phyloP scores from a whole-genome alignment of 179 eudicot species.

The Beta lomatogona region DNA sequence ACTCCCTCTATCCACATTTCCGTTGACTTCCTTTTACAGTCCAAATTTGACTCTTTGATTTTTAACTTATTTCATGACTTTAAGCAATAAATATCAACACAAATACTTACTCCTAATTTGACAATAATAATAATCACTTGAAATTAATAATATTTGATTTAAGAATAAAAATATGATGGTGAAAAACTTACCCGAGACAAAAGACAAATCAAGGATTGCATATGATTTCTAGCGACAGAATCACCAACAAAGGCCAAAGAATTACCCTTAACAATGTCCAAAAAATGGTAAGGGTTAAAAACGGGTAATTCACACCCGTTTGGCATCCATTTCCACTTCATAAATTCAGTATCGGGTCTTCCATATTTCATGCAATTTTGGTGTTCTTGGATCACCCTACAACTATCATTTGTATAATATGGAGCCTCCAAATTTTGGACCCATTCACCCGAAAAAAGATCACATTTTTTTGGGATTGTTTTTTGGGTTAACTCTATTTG shows the following conservation, averaged over 20 bases:
- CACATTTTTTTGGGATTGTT: conserved; percentile 30
- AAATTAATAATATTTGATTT: too few species aligned
- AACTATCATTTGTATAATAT: conserved; percentile 53
- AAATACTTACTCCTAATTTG: too few species aligned
- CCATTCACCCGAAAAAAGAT: conserved; percentile 58
- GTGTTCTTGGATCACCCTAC: conserved; percentile 57
- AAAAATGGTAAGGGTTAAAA: conserved; percentile 53
- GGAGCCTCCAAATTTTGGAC: conserved; percentile 48
- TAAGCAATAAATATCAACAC: too few species aligned
- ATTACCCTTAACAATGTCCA: conserved; percentile 58
- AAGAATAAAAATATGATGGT: background rate
- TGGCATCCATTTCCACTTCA: conserved; percentile 81
- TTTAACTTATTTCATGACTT: too few species aligned
- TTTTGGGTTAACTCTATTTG: background rate
- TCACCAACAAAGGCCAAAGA: conserved; percentile 73
- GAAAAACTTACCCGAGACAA: conserved; percentile 51
- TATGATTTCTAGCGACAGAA: conserved; percentile 75
- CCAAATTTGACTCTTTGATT: background rate
- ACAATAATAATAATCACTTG: too few species aligned
- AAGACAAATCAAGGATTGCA: conserved; percentile 75
- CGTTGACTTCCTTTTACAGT: background rate
- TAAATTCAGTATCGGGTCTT: conserved; percentile 56
- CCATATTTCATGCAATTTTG: conserved; percentile 76
- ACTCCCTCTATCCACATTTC: background rate
- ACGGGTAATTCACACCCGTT: conserved; percentile 58